Conservation (phyloP, 192 early-diverging fungal genomes). For the Oehlia diaphana region DNA sequence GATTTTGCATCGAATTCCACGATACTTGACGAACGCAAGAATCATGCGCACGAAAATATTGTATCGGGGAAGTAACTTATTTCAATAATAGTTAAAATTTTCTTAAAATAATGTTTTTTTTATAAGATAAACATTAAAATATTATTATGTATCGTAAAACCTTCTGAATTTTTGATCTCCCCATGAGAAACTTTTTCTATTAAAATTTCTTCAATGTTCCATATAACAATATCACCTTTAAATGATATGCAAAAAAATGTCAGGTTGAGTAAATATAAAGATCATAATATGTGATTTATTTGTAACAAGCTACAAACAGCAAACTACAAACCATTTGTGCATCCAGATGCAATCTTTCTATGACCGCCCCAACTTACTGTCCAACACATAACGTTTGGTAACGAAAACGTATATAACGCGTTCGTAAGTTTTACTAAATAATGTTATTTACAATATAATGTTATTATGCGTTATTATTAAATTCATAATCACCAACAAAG, state of each 20-base stretch:
- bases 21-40: constrained; percentile 20
- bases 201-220: constrained; percentile 23
- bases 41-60: constrained; percentile 20
- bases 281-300: neutral
- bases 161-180: neutral
- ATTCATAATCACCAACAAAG: neutral
- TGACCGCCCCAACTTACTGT: constrained; percentile 30
- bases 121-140: neutral
- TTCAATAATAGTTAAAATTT: neutral
- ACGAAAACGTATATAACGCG: constrained; percentile 9
- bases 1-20: constrained; percentile 22
- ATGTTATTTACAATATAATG: neutral
- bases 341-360: constrained; percentile 21
- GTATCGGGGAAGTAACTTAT: neutral
- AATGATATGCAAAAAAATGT: neutral
- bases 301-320: neutral
- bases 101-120: neutral
- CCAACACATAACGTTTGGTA: constrained; percentile 23
- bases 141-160: neutral
- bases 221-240: constrained; percentile 21
- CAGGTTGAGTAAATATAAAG: neutral
- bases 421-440: constrained; percentile 22
- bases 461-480: too few species aligned
- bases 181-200: neutral
- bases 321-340: constrained; percentile 15